A percentile compares a stretch with the other conserved stretches of the same genome.
Conservation (phyloP, 257 asterid species). For the Coffea canephora region DNA sequence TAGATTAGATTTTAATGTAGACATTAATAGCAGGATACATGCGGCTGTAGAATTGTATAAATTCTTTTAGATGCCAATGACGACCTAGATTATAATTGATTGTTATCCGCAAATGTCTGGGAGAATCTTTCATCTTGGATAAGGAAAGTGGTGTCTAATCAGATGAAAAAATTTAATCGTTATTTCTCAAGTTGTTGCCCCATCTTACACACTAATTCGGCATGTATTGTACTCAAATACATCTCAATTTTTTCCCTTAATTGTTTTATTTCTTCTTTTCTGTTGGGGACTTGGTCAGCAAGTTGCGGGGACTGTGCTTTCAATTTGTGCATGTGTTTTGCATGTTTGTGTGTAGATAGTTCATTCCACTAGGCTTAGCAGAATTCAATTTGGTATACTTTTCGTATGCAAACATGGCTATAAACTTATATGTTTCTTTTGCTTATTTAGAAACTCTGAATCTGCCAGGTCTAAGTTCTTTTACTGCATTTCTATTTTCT, state of each 20-base stretch:
- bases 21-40: neutral
- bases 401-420: neutral
- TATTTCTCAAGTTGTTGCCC: neutral
- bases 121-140: slow-evolving; percentile 2
- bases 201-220: neutral
- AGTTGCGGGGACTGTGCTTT: neutral
- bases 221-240: neutral
- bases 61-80: neutral
- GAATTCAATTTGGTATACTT: neutral
- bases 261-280: neutral
- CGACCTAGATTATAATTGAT: neutral
- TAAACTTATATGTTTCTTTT: neutral
- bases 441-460: neutral
- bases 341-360: neutral
- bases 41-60: neutral
- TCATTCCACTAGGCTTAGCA: neutral
- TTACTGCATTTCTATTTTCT: neutral
- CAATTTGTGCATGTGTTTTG: neutral
- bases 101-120: neutral
- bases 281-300: neutral
- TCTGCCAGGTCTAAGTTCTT: neutral
- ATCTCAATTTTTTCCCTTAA: neutral
- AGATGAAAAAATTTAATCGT: neutral
- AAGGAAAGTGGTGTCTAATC: neutral
- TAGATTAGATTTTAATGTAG: neutral